Evolutionary conservation across 1,284 basidiomycete species (phyloP).

Genomic region (Clitocybe nebularis): DNA sequence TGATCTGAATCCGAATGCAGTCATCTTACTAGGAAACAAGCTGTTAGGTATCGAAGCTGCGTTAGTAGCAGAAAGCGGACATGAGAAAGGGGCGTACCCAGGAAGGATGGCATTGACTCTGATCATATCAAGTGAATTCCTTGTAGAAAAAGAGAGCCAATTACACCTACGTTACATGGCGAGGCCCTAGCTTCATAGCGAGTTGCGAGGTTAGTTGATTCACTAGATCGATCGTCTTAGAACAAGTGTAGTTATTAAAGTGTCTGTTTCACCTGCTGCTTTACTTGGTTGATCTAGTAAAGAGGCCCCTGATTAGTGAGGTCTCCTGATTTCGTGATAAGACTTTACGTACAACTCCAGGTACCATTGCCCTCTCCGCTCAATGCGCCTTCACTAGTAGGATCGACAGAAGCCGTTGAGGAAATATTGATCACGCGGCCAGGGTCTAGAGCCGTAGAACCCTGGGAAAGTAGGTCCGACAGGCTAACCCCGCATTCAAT

Average conservation of each 20-base stretch:
- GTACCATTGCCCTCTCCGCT: conserved; percentile 62
- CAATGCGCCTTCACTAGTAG: conserved; percentile 49
- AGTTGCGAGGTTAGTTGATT: conserved; percentile 80
- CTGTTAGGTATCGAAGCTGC: no score
- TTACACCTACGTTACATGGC: conserved; percentile 66
- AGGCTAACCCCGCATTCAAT: conserved; percentile 32
- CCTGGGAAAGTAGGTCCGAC: conserved; percentile 63
- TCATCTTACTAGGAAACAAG: conserved; percentile 87
- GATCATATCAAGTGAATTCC: no score
- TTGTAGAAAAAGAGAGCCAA: no score
- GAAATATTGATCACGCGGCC: conserved; percentile 81
- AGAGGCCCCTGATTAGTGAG: not conserved
- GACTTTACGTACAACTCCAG: conserved; percentile 72
- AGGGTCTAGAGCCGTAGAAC: conserved; percentile 63
- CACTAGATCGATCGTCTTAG: conserved; percentile 31
- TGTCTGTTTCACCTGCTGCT: conserved; percentile 48
- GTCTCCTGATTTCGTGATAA: conserved; percentile 3
- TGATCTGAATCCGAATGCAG: conserved; percentile 66
- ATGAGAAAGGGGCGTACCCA: conserved; percentile 40
- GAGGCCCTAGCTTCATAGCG: conserved; percentile 62
- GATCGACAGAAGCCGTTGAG: conserved; percentile 62
- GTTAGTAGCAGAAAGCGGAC: conserved; percentile 1
- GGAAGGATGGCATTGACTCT: conserved; percentile 86
- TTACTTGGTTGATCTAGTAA: conserved; percentile 72
- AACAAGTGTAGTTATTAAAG: not conserved